A percentile compares a stretch with the other conserved stretches of the same genome.
Evolutionary conservation across 1,139 yeast species (phyloP).

Genomic region (Nakaseomyces nivariensis): DNA sequence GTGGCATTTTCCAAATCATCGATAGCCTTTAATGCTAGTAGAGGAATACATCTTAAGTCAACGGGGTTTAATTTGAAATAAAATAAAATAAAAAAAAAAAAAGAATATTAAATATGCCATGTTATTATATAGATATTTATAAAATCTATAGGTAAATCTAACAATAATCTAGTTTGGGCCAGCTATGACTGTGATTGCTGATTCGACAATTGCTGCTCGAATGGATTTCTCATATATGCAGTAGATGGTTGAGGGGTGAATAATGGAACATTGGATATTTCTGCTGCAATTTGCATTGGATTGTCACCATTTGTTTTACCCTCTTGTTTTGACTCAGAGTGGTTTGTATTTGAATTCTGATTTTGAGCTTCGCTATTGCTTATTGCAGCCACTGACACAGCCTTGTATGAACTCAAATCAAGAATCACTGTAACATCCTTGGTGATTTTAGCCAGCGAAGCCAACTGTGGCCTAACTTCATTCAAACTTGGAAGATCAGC

Average conservation of each 20-base stretch:
- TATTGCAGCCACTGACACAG: constrained; percentile 14
- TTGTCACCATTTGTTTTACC: neutral
- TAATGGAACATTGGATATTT: constrained; percentile 16
- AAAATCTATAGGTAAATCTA: neutral
- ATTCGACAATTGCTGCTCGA: constrained; percentile 12
- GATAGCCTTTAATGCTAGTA: no score
- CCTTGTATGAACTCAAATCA: constrained; percentile 50
- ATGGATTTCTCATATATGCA: constrained; percentile 14
- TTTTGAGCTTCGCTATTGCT: neutral
- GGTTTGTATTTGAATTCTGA: neutral
- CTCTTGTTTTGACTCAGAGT: neutral
- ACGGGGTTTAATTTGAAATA: no score
- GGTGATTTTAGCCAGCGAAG: constrained; percentile 74
- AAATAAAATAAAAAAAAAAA: neutral
- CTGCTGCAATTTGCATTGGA: constrained; percentile 9
- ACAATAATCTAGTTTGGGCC: neutral
- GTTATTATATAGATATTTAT: neutral
- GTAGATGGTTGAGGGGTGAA: constrained; percentile 20
- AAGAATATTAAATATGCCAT: neutral
- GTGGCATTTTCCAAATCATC: no score
- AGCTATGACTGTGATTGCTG: neutral
- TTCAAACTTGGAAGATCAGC: constrained; percentile 68
- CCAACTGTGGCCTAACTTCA: constrained; percentile 71
- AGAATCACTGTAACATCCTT: constrained; percentile 80
- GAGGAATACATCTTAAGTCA: no score